These are phyloP conservation scores for Themeda triandra DNA, from an alignment of 176 grass and related monocot species.

Conservation along the genomic window DNA sequence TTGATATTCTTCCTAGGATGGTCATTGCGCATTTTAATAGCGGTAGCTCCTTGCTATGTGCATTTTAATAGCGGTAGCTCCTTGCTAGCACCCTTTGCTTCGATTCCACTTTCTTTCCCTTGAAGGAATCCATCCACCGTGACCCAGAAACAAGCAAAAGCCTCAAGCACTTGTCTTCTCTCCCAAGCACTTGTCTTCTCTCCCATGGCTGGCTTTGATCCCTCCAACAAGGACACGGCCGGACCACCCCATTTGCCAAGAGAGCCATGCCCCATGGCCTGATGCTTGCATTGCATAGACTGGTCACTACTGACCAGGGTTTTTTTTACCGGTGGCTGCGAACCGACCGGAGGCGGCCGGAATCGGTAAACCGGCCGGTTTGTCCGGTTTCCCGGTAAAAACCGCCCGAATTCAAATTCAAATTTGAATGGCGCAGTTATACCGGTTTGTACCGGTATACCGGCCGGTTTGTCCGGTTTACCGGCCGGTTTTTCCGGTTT, in stretches of 20 bases:
- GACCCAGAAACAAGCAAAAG: conserved; percentile 2
- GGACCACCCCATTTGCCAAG: conserved; percentile 31
- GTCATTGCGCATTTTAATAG: neutral
- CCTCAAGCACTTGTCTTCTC: neutral
- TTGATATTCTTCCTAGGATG: neutral
- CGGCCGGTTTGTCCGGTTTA: too few relatives aligned
- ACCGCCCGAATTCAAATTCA: too few relatives aligned
- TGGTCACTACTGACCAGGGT: too few relatives aligned
- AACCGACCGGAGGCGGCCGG: too few relatives aligned
- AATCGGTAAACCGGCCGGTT: too few relatives aligned
- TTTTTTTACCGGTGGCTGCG: too few relatives aligned
- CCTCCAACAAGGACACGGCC: neutral
- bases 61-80: neutral
- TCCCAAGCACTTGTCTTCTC: neutral
- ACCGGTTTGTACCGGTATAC: too few relatives aligned
- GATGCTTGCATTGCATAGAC: conserved; percentile 1
- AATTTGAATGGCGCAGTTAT: too few relatives aligned
- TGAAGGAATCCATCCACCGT: neutral
- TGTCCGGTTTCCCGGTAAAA: too few relatives aligned
- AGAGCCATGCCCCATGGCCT: neutral
- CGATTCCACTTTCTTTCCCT: neutral
- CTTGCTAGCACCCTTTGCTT: neutral
- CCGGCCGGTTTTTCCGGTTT: too few relatives aligned
- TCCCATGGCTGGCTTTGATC: neutral
- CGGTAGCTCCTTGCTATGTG: neutral